Evolutionary conservation across 2,329 filamentous ascomycete species (phyloP), one percentile per base, ranked within the genome.

Genomic region (Diaporthe helianthi): DNA sequence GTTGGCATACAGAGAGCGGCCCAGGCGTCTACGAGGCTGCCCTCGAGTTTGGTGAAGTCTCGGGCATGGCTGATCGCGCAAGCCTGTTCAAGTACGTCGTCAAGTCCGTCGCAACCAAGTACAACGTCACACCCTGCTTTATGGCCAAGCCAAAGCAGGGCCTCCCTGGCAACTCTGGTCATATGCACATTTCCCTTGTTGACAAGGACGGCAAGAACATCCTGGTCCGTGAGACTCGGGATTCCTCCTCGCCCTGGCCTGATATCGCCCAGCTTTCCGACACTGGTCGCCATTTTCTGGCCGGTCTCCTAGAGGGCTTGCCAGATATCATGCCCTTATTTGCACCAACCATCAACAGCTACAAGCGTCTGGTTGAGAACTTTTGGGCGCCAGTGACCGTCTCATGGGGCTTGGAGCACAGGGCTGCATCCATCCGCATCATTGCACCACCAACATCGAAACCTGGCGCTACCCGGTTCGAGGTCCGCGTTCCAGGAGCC

Each of bases 351-450:
- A 88, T 99, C 77, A 99, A 99, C 85, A 97, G 93, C 71, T 99
- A 99, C 85, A 99, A 99, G 83, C 91, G 96, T 4, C 87, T 99
- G 0, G 96, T 99, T 2, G 96, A 99, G 83, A 98, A 98, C 82
- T 98, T 98, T 82, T 99, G 96, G 96, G 96, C 96, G 0, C 96
- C 96, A 0, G 96, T 99, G 7, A 98, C 95, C 0, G 96, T 98
- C 0, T 97, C 93, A 0, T 99, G 96, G 96, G 96, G 96, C 0
- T 83, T 98, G 6, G 96, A 98, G 80, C 95, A 99, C 79, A 93
- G 96, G 71, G 94, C 94, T 6, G 95, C 96, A 0, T 97, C 93
- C 0, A 92, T 99, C 73, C 89, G 96, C 22, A 81, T 99, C 41
- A 98, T 99, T 73, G 89, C 93, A 0, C 95, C 95, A 15, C 95